Evolutionary conservation across 108 stramenopile species (phyloP), one percentile per base, ranked within the genome.

Genomic region (Cyclotella baltica): DNA sequence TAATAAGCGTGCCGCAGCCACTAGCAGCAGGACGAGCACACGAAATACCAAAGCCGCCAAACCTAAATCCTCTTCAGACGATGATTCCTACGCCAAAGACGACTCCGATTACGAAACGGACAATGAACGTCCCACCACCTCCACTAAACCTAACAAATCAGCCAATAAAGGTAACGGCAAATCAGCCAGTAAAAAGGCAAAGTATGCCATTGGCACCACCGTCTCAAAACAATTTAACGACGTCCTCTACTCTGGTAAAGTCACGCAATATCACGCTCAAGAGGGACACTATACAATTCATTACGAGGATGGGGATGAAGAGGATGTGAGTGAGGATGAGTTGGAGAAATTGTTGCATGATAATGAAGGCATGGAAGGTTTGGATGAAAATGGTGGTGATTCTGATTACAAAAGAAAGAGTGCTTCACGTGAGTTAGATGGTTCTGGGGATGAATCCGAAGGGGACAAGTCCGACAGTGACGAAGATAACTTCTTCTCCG

Each of bases 391-490:
- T 13, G 34, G 13, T 13, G 34, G 18, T 1, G 3, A 34, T 1
- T 16, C 15, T 34, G 59, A 61, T 3, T n/a, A 61, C 31, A 33
- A 34, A 34, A 34, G 11, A 31, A 61, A 34, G 30, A 4, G 11
- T 18, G 59, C 20, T 9, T 11, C 59, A 61, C 13, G 59, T 15
- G 34, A 33, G 38, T 61, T 25, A 28, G 35, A 47, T 63, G 5
- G 3, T 33, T 43, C 40, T 8, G 40, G 13, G 40, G 10, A 61
- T 16, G 31, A 63, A 2, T 25, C 1, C 36, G 66, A 59, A 40
- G 67, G 20, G 3, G 28, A 36, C 43, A 78, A 79, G 47, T 63
- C 51, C 33, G 76, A 77, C 40, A 57, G 29, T 53, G 67, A 56
- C 31, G 56, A 38, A 29, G 68, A 70, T 33, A 30, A 61, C 40